Conservation (phyloP, 2,329 filamentous ascomycete species). For the Stemphylium beticola region DNA sequence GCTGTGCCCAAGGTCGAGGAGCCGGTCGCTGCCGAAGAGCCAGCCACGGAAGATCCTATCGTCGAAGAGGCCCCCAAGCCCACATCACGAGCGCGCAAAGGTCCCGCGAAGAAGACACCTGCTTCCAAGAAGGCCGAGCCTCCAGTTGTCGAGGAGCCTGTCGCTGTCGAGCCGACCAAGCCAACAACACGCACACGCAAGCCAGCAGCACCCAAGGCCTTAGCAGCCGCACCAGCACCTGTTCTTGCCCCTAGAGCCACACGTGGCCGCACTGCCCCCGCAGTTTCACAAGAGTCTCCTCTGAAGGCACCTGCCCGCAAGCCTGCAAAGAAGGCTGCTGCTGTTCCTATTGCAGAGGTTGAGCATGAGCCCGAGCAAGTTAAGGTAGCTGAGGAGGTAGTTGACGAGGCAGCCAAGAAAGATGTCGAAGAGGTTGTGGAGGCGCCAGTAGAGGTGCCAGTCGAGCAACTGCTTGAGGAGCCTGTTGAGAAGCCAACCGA, state of each 20-base stretch:
- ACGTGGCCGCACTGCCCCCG: slow-evolving; percentile 28
- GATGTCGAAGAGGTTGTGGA: not conserved
- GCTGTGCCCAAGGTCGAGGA: slow-evolving; percentile 16
- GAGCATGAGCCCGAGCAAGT: slow-evolving; percentile 9
- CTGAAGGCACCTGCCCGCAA: slow-evolving; percentile 38
- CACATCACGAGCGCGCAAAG: slow-evolving; percentile 27
- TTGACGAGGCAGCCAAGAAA: slow-evolving; percentile 12
- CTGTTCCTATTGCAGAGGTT: slow-evolving; percentile 18
- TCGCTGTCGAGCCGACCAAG: slow-evolving; percentile 21
- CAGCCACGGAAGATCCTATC: slow-evolving; percentile 6
- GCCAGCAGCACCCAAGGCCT: slow-evolving; percentile 19
- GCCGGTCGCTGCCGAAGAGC: slow-evolving; percentile 15
- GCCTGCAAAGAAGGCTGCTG: slow-evolving; percentile 25
- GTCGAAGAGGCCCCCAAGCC: slow-evolving; percentile 24
- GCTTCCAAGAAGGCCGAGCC: slow-evolving; percentile 15
- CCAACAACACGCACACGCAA: slow-evolving; percentile 30
- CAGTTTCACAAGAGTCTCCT: slow-evolving; percentile 29
- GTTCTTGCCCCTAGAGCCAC: slow-evolving; percentile 24
- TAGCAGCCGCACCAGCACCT: slow-evolving; percentile 14
- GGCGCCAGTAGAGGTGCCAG: not conserved
- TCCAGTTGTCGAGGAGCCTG: slow-evolving; percentile 14
- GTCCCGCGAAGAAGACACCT: slow-evolving; percentile 24
- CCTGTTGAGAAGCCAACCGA: not conserved
- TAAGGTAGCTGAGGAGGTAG: not conserved
- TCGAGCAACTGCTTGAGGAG: not conserved